Conservation (phyloP, 345 rosid species). For the Gossypium ekmanianum region DNA sequence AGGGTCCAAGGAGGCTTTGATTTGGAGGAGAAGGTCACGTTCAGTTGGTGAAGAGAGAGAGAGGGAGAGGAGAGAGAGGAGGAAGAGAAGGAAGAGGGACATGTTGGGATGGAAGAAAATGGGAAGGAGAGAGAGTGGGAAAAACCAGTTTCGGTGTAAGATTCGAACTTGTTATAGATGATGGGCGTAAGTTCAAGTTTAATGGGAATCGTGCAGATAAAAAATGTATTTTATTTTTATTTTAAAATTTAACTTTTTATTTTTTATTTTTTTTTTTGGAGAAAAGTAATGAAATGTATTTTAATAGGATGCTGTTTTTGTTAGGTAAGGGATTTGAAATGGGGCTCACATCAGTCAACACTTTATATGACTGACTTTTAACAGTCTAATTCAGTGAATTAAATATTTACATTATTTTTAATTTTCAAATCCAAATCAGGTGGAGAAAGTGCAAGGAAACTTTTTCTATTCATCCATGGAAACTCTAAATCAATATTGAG, state of each 20-base stretch:
- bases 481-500: too few relatives aligned
- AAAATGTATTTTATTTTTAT: background rate
- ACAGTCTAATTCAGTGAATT: background rate
- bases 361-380: background rate
- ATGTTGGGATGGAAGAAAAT: constrained; percentile 46
- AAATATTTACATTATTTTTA: background rate
- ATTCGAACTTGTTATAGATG: constrained; percentile 11
- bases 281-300: background rate
- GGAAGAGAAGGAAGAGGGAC: constrained; percentile 32
- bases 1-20: constrained; percentile 85
- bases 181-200: background rate
- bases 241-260: background rate
- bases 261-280: too few relatives aligned
- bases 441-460: too few relatives aligned
- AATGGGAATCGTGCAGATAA: background rate
- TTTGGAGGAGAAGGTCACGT: constrained; percentile 57
- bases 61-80: constrained; percentile 31
- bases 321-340: constrained; percentile 7
- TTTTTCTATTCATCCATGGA: too few relatives aligned
- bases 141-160: constrained; percentile 7
- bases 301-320: background rate
- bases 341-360: background rate
- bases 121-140: constrained; percentile 31
- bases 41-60: constrained; percentile 51
- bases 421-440: too few relatives aligned